phyloP scores from a whole-genome alignment of 305 asterid genomes.

The Ajuga reptans region DNA sequence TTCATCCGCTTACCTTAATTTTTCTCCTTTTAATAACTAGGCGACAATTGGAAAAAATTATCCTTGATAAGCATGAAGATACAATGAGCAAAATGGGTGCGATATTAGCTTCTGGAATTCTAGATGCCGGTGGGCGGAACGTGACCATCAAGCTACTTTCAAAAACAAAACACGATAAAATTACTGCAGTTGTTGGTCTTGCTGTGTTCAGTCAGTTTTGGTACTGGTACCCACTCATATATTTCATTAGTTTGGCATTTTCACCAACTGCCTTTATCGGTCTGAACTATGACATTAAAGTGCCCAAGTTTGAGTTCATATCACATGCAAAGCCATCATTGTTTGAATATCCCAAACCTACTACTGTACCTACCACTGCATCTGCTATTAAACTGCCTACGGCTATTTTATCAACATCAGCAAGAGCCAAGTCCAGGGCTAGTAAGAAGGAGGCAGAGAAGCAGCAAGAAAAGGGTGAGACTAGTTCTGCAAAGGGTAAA shows the following conservation, averaged over 20 bases:
- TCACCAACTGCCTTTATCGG: slow-evolving; percentile 96
- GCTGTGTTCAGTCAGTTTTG: slow-evolving; percentile 98
- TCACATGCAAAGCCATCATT: slow-evolving; percentile 92
- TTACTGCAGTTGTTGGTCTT: slow-evolving; percentile 88
- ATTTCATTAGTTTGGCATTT: slow-evolving; percentile 79
- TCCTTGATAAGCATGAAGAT: slow-evolving; percentile 94
- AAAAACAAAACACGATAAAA: slow-evolving; percentile 80
- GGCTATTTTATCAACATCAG: slow-evolving; percentile 87
- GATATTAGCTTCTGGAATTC: slow-evolving; percentile 90
- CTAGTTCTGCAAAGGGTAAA: slow-evolving; percentile 57
- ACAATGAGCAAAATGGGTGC: slow-evolving; percentile 99
- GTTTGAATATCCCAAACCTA: slow-evolving; percentile 91
- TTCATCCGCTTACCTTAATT: slow-evolving; percentile 9
- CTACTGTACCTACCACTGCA: slow-evolving; percentile 65
- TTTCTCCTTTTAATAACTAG: slow-evolving; percentile 26
- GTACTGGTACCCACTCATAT: slow-evolving; percentile 99
- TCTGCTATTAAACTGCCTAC: slow-evolving; percentile 88
- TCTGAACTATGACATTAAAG: slow-evolving; percentile 78
- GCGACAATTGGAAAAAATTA: slow-evolving; percentile 93
- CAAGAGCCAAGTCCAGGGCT: slow-evolving; percentile 82
- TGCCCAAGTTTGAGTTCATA: slow-evolving; percentile 80
- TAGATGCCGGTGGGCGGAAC: slow-evolving; percentile 93
- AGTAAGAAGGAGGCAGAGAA: slow-evolving; percentile 79
- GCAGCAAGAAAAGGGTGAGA: slow-evolving; percentile 46
- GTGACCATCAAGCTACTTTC: slow-evolving; percentile 79